Percentiles rank a stretch among this genome's conserved stretches.
phyloP scores from a whole-genome alignment of 1,139 yeast genomes.

The Blastobotrys arbuscula region DNA sequence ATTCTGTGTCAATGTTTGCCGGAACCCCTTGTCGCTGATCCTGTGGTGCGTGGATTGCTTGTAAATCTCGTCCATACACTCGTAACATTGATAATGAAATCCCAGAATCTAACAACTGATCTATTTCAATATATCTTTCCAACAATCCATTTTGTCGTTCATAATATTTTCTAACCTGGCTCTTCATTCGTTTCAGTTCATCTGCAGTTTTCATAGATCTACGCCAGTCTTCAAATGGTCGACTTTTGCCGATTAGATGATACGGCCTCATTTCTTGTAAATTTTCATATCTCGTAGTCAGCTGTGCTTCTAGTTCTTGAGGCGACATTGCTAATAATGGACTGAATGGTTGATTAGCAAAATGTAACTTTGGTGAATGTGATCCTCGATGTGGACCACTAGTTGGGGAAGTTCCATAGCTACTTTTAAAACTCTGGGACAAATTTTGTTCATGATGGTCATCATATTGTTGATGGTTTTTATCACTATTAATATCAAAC shows the following conservation, averaged over 20 bases:
- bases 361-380: conserved; percentile 1
- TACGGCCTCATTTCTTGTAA: conserved; percentile 49
- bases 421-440: background rate
- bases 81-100: conserved; percentile 60
- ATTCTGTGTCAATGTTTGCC: conserved; percentile 52
- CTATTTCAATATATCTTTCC: conserved; percentile 55
- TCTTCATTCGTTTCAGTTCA: conserved; percentile 29
- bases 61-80: conserved; percentile 48
- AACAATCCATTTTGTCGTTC: conserved; percentile 52
- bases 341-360: background rate
- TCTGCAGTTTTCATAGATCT: conserved; percentile 25
- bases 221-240: conserved; percentile 49
- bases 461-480: background rate
- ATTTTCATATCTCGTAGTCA: conserved; percentile 24
- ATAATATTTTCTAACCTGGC: conserved; percentile 29
- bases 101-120: conserved; percentile 64
- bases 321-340: background rate
- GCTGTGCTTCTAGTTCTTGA: conserved; percentile 10
- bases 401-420: background rate
- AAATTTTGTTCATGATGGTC: background rate
- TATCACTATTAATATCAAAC: background rate
- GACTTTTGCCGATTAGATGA: conserved; percentile 50
- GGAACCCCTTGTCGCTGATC: conserved; percentile 43
- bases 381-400: background rate
- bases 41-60: conserved; percentile 30